phyloP scores from a whole-genome alignment of 2,329 filamentous ascomycete genomes.

The Aaosphaeria arxii region DNA sequence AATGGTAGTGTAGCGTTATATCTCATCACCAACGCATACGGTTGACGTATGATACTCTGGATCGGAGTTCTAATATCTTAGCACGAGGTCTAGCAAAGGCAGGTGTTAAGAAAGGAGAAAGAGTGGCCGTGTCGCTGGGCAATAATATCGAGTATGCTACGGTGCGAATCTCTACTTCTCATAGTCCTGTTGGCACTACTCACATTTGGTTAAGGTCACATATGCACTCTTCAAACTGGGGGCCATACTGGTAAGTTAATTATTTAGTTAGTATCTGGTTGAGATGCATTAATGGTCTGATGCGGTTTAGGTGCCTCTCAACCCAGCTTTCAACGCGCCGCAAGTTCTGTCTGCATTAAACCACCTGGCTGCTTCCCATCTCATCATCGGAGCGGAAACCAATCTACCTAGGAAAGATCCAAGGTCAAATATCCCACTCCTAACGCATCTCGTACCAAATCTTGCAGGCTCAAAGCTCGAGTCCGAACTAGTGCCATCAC shows the following conservation, averaged over 20 bases:
- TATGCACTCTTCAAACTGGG: conserved; percentile 94
- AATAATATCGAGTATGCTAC: conserved; percentile 82
- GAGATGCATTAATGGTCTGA: neutral
- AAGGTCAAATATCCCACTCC: conserved; percentile 56
- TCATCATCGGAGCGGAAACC: conserved; percentile 85
- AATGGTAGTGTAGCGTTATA: conserved; percentile 46
- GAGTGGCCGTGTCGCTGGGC: conserved; percentile 81
- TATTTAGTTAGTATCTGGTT: neutral
- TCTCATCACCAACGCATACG: conserved; percentile 60
- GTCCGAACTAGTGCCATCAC: conserved; percentile 62
- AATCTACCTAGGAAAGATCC: conserved; percentile 69
- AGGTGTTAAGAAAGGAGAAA: conserved; percentile 76
- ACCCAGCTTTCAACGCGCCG: conserved; percentile 78
- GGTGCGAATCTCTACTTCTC: conserved; percentile 42
- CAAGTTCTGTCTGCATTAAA: conserved; percentile 77
- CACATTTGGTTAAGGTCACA: conserved; percentile 47
- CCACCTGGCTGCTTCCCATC: conserved; percentile 69
- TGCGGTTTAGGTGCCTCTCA: conserved; percentile 69
- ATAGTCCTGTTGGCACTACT: conserved; percentile 3
- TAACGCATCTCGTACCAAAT: conserved; percentile 54
- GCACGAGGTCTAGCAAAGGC: conserved; percentile 66
- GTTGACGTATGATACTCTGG: conserved; percentile 73
- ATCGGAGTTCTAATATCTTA: conserved; percentile 71
- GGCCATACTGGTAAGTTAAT: conserved; percentile 66
- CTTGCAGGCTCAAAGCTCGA: conserved; percentile 44